These are phyloP conservation scores for Malassezia arunalokei DNA, from an alignment of 1,284 basidiomycete genomes.

Conservation along the genomic window DNA sequence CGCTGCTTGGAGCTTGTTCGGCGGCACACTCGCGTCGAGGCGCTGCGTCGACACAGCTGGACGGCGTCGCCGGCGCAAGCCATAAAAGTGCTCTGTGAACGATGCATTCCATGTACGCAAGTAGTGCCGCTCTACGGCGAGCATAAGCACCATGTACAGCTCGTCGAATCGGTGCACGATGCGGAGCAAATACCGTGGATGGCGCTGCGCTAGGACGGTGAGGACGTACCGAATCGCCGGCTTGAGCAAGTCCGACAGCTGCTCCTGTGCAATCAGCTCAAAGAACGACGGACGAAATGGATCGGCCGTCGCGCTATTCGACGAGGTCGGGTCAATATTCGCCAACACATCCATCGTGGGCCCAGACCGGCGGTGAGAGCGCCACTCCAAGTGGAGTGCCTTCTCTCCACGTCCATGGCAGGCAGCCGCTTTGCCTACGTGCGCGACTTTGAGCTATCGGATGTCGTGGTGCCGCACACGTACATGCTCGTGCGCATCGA, in stretches of 20 bases:
- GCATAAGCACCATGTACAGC: conserved; percentile 76
- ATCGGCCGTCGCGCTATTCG: conserved; percentile 24
- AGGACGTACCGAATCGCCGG: conserved; percentile 91
- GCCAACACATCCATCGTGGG: conserved; percentile 28
- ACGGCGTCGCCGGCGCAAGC: conserved; percentile 62
- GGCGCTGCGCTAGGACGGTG: conserved; percentile 78
- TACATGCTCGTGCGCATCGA: conserved; percentile 80
- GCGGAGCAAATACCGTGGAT: conserved; percentile 80
- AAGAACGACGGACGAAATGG: conserved; percentile 73
- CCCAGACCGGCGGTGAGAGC: neutral
- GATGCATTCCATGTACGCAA: conserved; percentile 67
- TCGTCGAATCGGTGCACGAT: conserved; percentile 93
- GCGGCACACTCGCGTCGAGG: conserved; percentile 7
- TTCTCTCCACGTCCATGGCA: conserved; percentile 57
- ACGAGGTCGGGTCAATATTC: conserved; percentile 27
- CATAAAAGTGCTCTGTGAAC: conserved; percentile 87
- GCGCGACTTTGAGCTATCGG: conserved; percentile 74
- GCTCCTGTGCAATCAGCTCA: conserved; percentile 88
- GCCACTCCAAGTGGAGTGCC: neutral
- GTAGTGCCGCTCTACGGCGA: conserved; percentile 80
- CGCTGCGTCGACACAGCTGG: conserved; percentile 49
- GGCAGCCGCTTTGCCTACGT: conserved; percentile 85
- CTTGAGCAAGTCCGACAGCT: conserved; percentile 78
- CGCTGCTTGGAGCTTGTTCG: conserved; percentile 6
- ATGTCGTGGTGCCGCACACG: conserved; percentile 68